phyloP scores from a whole-genome alignment of 78 protist genomes.

The Andalucia godoyi region DNA sequence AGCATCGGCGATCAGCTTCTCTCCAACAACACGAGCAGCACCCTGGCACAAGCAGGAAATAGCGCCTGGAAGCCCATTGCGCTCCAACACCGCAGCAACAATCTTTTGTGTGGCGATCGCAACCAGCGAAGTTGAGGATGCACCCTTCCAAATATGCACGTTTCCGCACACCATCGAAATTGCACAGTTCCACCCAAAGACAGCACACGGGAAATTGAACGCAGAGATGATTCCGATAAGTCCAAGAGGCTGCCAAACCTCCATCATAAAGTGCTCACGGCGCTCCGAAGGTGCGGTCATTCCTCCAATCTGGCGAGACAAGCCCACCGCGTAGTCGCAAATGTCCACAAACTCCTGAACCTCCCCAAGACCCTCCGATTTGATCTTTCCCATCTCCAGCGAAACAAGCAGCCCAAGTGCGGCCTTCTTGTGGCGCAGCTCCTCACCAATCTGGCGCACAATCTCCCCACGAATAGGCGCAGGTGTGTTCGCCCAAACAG shows the following conservation, averaged over 20 bases:
- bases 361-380: slow-evolving; percentile 77
- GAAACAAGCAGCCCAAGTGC: slow-evolving; percentile 65
- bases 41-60: slow-evolving; percentile 39
- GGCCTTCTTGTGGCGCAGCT: slow-evolving; percentile 32
- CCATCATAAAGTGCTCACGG: slow-evolving; percentile 61
- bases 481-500: slow-evolving; percentile 21
- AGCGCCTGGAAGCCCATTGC: slow-evolving; percentile 46
- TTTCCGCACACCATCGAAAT: slow-evolving; percentile 36
- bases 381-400: slow-evolving; percentile 82
- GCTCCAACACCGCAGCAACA: slow-evolving; percentile 49
- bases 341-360: slow-evolving; percentile 83
- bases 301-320: slow-evolving; percentile 61
- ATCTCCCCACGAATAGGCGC: slow-evolving; percentile 82
- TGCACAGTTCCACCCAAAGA: slow-evolving; percentile 78
- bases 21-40: slow-evolving; percentile 48
- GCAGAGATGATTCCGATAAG: slow-evolving; percentile 77
- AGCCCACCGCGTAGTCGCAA: slow-evolving; percentile 78
- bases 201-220: slow-evolving; percentile 89
- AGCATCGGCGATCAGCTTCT: slow-evolving; percentile 41
- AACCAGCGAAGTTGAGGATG: slow-evolving; percentile 52
- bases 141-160: slow-evolving; percentile 70
- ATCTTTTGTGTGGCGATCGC: slow-evolving; percentile 61
- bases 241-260: slow-evolving; percentile 84
- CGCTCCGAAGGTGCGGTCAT: slow-evolving; percentile 73
- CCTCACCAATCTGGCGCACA: slow-evolving; percentile 65